These are phyloP conservation scores for Fusarium metavorans DNA, from an alignment of 2,329 filamentous ascomycete genomes.

Conservation along the genomic window DNA sequence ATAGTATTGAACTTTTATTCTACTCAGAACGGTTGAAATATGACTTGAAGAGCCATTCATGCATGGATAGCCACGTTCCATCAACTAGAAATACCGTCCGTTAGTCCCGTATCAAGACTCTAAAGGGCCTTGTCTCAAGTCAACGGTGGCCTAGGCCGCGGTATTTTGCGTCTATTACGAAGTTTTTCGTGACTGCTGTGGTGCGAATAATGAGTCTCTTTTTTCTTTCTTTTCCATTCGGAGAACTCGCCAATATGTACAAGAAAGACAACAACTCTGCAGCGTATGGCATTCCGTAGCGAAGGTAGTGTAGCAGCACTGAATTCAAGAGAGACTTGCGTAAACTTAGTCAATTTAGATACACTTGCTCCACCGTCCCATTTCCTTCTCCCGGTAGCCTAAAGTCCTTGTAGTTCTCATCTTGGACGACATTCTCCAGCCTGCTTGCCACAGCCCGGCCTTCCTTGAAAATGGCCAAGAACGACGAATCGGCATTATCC, in stretches of 20 bases:
- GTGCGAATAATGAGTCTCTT: no score
- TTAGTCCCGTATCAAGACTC: no score
- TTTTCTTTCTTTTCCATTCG: no score
- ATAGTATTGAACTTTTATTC: not conserved
- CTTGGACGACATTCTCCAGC: not conserved
- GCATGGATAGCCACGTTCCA: not conserved
- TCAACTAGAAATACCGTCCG: not conserved
- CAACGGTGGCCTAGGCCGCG: no score
- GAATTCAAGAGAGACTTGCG: not conserved
- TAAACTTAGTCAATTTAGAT: not conserved
- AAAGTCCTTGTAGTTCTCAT: not conserved
- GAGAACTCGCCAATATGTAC: no score
- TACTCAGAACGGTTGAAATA: fast-evolving
- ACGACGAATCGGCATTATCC: not conserved
- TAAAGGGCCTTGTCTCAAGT: no score
- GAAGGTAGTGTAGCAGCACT: no score
- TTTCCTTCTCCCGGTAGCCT: not conserved
- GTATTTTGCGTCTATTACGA: no score
- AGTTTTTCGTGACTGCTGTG: no score
- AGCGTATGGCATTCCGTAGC: no score
- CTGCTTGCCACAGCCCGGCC: not conserved
- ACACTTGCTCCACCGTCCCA: not conserved
- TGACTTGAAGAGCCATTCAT: not conserved
- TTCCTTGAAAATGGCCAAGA: not conserved
- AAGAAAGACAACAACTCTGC: no score